Base-by-base conservation (phyloP, 345 rosid genomes). In the Abelmoschus esculentus region DNA sequence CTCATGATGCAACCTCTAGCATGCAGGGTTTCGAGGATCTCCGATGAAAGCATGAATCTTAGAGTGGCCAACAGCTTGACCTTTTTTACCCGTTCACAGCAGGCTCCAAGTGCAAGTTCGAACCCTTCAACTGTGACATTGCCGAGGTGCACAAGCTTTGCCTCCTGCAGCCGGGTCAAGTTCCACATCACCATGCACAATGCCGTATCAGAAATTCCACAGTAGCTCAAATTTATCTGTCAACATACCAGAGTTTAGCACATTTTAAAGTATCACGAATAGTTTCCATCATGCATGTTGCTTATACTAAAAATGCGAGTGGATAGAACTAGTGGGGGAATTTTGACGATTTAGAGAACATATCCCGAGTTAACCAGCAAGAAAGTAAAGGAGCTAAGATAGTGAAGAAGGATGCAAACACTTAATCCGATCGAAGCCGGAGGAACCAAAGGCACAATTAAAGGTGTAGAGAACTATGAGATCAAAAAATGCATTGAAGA, bases 211-310 rank as follows among this genome's bases (percentile, higher is more conserved):
- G 93, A 77, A 80, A 86, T 70, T 53, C 60, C 72, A 72, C 97
- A 89, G 70, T 86, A 73, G 85, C 96, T 85, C 75, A 93, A 76
- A 73, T 87, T 90, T 81, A 93, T 82, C 97, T 93, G 96, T 80
- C 85, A 86, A 34, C 77, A 82, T 69, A 32, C 70, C 73, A 38
- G 38, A 17, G 72, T 42, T 70, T 22, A 69, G 46, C 44, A 70
- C 14, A 56, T 40, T 9, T 13, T 18, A 53, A 72, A 34, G 34
- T 32, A 3, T 13, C 1, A 3, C 3, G n/a, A 49, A 49, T 50
- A 46, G 69, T 38, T 62, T 2, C 57, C 40, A 66, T 49, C 42
- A 66, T 49, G 70, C 58, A 66, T 28, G 70, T 8, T 4, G n/a
- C 52, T 66, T 66, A 28, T 7, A 6, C 18, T 47, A 18, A 26